Conservation (phyloP, 2,329 filamentous ascomycete genomes). For the Botrytis sinoallii region DNA sequence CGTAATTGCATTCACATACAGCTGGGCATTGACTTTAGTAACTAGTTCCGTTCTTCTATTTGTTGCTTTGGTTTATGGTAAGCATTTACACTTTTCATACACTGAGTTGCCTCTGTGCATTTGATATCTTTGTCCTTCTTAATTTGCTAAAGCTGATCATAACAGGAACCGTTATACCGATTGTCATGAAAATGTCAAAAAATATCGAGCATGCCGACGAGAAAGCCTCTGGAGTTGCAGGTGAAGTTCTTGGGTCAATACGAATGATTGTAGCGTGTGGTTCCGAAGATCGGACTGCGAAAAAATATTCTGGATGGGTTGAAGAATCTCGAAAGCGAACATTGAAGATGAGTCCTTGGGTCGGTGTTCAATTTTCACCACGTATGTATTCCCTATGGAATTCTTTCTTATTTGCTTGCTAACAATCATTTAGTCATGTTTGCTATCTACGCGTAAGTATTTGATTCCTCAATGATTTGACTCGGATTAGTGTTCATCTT, state of each 20-base stretch:
- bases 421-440: constrained; percentile 38
- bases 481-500: neutral
- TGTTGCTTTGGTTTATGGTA: constrained; percentile 48
- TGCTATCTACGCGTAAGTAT: constrained; percentile 34
- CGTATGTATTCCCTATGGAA: constrained; percentile 20
- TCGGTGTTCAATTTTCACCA: constrained; percentile 52
- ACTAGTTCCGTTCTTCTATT: constrained; percentile 56
- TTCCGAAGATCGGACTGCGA: constrained; percentile 53
- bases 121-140: neutral
- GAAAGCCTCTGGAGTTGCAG: constrained; percentile 57
- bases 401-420: neutral
- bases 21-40: constrained; percentile 58
- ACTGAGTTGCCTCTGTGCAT: neutral
- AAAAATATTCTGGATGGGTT: constrained; percentile 54
- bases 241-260: constrained; percentile 57
- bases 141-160: neutral
- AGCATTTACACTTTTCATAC: neutral
- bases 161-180: constrained; percentile 45
- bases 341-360: constrained; percentile 48
- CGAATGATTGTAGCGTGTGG: constrained; percentile 62
- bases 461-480: neutral
- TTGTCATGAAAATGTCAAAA: constrained; percentile 52
- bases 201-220: constrained; percentile 50
- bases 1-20: constrained; percentile 54
- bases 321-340: constrained; percentile 52